Evolutionary conservation across 2,329 filamentous ascomycete genomes (phyloP).

Genomic region (Hymenoscyphus albidus): DNA sequence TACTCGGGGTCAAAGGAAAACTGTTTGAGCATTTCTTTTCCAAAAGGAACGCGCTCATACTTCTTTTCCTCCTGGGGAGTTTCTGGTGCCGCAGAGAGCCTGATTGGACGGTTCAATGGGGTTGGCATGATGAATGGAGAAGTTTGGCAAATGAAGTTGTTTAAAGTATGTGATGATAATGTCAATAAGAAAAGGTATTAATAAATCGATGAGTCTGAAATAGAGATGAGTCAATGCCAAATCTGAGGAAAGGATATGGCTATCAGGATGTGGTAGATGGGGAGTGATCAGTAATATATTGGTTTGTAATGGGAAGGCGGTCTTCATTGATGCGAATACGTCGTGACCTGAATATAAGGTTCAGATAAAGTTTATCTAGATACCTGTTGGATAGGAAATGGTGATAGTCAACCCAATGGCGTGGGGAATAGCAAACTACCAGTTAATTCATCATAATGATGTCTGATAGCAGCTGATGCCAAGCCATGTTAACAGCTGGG

Average conservation of each 20-base stretch:
- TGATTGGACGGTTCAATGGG: constrained; percentile 6
- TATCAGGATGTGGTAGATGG: not conserved
- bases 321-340: no score
- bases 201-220: not conserved
- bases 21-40: constrained; percentile 35
- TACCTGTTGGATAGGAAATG: not conserved
- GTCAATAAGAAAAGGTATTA: not conserved
- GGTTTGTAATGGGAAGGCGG: not conserved
- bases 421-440: not conserved
- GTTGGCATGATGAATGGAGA: not conserved
- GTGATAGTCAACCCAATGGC: not conserved
- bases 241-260: not conserved
- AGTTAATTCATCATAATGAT: not conserved
- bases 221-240: not conserved
- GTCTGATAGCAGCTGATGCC: not conserved
- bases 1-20: constrained; percentile 34
- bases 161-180: not conserved
- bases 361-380: not conserved
- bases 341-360: not conserved
- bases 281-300: not conserved
- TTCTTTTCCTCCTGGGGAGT: constrained; percentile 17
- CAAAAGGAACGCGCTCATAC: constrained; percentile 31
- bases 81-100: constrained; percentile 21
- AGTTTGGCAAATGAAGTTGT: not conserved
- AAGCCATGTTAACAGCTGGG: not conserved